These are phyloP conservation scores for Rubus parviflorus DNA, from an alignment of 306 rosid species.

Conservation along the genomic window DNA sequence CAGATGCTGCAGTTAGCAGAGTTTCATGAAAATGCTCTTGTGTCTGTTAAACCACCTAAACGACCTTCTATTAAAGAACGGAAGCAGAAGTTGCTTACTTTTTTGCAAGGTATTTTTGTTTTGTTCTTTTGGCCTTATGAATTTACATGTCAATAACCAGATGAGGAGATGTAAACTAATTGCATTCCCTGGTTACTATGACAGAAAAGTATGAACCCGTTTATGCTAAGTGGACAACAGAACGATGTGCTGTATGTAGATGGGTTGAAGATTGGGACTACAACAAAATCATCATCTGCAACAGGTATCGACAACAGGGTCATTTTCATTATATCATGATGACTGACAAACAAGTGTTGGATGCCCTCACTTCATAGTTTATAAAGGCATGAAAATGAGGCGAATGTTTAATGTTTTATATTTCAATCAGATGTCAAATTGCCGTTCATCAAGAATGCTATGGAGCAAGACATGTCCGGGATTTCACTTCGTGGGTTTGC, in stretches of 20 bases:
- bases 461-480: slow-evolving; percentile 91
- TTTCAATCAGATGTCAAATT: slow-evolving; percentile 82
- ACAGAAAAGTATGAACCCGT: slow-evolving; percentile 97
- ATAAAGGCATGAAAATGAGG: neutral
- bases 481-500: slow-evolving; percentile 98
- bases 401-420: neutral
- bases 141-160: neutral
- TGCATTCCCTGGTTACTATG: slow-evolving; percentile 25
- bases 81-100: slow-evolving; percentile 81
- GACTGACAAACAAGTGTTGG: slow-evolving; percentile 3
- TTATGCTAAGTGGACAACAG: slow-evolving; percentile 96
- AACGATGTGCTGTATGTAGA: slow-evolving; percentile 99
- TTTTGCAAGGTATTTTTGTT: slow-evolving; percentile 71
- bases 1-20: slow-evolving; percentile 99
- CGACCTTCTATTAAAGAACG: slow-evolving; percentile 84
- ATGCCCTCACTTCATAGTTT: slow-evolving; percentile 1
- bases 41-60: slow-evolving; percentile 72
- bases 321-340: slow-evolving; percentile 10
- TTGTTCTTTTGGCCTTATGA: neutral
- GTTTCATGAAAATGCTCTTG: slow-evolving; percentile 70
- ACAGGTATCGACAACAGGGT: slow-evolving; percentile 51
- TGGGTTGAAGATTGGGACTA: slow-evolving; percentile 99
- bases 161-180: slow-evolving; percentile 22
- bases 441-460: slow-evolving; percentile 99
- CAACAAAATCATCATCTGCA: slow-evolving; percentile 97